Percentiles rank a stretch among this genome's conserved stretches.
Conservation (phyloP, 140 eudicot genomes). For the Flaveria floridana region DNA sequence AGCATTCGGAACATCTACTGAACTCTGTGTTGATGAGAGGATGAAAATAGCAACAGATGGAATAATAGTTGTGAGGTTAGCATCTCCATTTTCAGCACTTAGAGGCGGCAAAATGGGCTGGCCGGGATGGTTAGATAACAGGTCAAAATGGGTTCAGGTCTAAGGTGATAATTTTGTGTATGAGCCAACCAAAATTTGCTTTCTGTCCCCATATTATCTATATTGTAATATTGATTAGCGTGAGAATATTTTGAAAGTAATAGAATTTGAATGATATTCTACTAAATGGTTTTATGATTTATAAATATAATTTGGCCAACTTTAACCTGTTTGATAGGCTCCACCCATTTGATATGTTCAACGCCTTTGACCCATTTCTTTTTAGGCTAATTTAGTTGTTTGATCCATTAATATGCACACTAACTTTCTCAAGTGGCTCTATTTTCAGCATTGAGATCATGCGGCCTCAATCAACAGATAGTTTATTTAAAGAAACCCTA, state of each 20-base stretch:
- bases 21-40: conserved; percentile 91
- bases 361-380: neutral
- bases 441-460: conserved; percentile 81
- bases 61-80: conserved; percentile 79
- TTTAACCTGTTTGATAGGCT: neutral
- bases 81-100: conserved; percentile 10
- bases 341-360: neutral
- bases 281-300: neutral
- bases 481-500: conserved; percentile 46
- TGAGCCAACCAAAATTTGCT: neutral
- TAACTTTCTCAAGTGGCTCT: neutral
- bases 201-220: neutral
- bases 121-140: neutral
- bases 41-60: conserved; percentile 93
- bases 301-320: neutral
- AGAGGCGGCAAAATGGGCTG: neutral
- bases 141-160: neutral
- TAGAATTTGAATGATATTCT: neutral
- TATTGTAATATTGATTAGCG: neutral
- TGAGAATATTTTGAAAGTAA: neutral
- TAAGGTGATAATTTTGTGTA: neutral
- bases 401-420: neutral
- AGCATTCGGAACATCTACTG: conserved; percentile 93
- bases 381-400: neutral
- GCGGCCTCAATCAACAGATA: conserved; percentile 74